A percentile compares a stretch with the other conserved stretches of the same genome.
Evolutionary conservation across 2,329 filamentous ascomycete species (phyloP).

Genomic region (Beauveria scarabaeidicola): DNA sequence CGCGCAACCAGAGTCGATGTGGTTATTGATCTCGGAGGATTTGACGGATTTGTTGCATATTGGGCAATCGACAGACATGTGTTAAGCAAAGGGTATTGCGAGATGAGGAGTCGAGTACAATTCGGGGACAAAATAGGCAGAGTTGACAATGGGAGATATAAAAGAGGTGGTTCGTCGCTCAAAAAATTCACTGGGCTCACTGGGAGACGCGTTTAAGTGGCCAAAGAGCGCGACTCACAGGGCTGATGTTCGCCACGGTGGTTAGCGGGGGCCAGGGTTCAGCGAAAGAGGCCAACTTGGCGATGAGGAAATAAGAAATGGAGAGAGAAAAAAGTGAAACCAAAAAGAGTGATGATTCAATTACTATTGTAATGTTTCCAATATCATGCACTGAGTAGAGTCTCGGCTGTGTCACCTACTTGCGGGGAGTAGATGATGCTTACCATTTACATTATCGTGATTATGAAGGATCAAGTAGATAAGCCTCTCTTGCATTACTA

Average conservation of each 20-base stretch:
- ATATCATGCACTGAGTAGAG: too few relatives aligned
- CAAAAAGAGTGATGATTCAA: too few relatives aligned
- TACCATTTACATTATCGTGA: too few relatives aligned
- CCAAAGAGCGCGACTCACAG: not conserved
- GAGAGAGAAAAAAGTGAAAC: too few relatives aligned
- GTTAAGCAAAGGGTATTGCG: not conserved
- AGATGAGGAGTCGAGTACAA: too few relatives aligned
- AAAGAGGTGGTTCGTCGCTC: not conserved
- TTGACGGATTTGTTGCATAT: conserved; percentile 70
- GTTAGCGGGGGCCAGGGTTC: not conserved
- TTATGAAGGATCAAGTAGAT: too few relatives aligned
- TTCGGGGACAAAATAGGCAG: not conserved
- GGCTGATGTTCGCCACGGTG: not conserved
- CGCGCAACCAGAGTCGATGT: conserved; percentile 78
- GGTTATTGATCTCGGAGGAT: conserved; percentile 71
- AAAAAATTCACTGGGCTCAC: not conserved
- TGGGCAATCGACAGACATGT: conserved; percentile 61
- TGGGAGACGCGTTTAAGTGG: conserved; percentile 7
- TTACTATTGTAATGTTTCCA: too few relatives aligned
- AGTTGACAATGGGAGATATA: not conserved
- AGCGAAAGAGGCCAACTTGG: too few relatives aligned
- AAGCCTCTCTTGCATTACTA: too few relatives aligned
- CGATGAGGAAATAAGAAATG: too few relatives aligned
- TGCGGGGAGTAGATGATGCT: too few relatives aligned
- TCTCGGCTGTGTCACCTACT: too few relatives aligned